Evolutionary conservation across 257 asterid species (phyloP), one percentile per base, ranked within the genome.

Genomic region (Jacaranda mimosifolia): DNA sequence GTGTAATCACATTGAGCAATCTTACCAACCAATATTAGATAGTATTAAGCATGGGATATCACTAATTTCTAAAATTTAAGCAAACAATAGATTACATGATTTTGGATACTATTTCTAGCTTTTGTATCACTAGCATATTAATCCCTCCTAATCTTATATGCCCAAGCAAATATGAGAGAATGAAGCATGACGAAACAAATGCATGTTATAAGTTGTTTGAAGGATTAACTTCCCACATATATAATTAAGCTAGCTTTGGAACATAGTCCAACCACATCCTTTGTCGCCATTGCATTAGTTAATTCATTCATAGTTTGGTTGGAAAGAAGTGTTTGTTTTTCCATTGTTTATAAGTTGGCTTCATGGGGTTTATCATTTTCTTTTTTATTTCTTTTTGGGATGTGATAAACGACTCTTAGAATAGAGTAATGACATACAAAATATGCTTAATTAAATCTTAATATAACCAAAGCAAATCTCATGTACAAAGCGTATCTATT

Each of bases 401-500:
- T 26, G 32, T 1, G 32, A 26, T 26, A 26, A 26, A 26, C 32
- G 32, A 26, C 32, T 9, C 46, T 42, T 42, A 42, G 46, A 4
- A 9, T 48, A 48, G 53, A 48, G 53, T 48, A 48, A 3, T 48
- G 18, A 53, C 59, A 53, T 53, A 53, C 59, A n/a, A 53, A 53
- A 53, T 53, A 7, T 45, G 42, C 38, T 72, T 46, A 46, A 73
- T 19, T 64, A 32, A 73, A 19, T 19, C 6, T 68, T 9, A 10
- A 79, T 74, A 58, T 32, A 75, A 57, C 64, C 38, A 43, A 69
- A 68, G 64, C 13, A 40, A 81, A 79, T 85, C 81, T 73, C 58
- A 52, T 42, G 74, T 73, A 77, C 74, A 68, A 48, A 69, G 62
- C 78, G 56, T 74, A 85, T 80, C 85, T 77, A 55, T 46, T 85